Percentiles rank a stretch among this genome's conserved stretches.
Evolutionary conservation across 495 filamentous ascomycete genomes (phyloP).

Genomic region (Cladorrhinum samala): DNA sequence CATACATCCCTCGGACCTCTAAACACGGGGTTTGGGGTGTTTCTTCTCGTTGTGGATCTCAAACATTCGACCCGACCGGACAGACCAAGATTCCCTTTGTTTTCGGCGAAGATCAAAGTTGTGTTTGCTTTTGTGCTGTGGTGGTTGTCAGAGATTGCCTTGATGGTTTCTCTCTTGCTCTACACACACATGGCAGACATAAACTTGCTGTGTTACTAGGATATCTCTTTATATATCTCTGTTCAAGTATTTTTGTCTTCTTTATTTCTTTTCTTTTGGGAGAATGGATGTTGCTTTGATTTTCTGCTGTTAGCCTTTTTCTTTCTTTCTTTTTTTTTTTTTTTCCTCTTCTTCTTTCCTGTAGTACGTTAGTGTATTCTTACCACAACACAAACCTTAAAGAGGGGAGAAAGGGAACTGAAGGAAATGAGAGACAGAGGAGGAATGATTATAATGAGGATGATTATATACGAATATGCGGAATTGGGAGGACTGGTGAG

Average conservation of each 20-base stretch:
- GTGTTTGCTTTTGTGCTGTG: background rate
- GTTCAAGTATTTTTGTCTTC: background rate
- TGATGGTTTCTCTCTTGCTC: background rate
- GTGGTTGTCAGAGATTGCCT: background rate
- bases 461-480: too few relatives aligned
- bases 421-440: background rate
- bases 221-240: background rate
- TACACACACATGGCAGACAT: background rate
- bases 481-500: background rate
- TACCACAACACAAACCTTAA: too few relatives aligned
- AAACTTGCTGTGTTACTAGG: too few relatives aligned
- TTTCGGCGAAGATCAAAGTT: background rate
- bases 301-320: background rate
- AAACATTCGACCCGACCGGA: too few relatives aligned
- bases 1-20: background rate
- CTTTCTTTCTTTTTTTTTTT: background rate
- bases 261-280: background rate
- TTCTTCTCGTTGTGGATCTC: background rate
- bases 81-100: background rate
- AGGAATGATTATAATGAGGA: too few relatives aligned
- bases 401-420: background rate
- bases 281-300: background rate
- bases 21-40: background rate
- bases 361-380: background rate
- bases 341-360: background rate